A percentile compares a stretch with the other conserved stretches of the same genome.
phyloP scores from a whole-genome alignment of 2,329 filamentous ascomycete species.

The Teratosphaeriaceae sp. region DNA sequence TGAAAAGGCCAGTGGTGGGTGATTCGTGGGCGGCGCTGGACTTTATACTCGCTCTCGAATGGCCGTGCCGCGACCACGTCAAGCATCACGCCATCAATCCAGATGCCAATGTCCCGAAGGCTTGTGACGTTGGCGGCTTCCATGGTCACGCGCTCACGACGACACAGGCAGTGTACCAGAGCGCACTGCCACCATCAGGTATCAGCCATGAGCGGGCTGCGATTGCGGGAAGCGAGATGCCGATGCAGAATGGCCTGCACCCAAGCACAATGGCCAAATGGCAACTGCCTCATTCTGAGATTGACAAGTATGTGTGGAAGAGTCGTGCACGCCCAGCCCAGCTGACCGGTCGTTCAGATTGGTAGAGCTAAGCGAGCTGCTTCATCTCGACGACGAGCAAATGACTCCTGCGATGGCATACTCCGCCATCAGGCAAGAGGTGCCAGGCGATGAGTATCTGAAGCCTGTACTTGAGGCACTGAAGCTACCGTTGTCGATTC shows the following conservation, averaged over 20 bases:
- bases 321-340: no score
- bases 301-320: slow-evolving; percentile 24
- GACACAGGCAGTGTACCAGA: slow-evolving; percentile 14
- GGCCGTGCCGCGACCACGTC: slow-evolving; percentile 16
- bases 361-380: slow-evolving; percentile 13
- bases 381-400: slow-evolving; percentile 17
- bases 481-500: slow-evolving; percentile 11
- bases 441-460: slow-evolving; percentile 11
- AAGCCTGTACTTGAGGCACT: slow-evolving; percentile 14
- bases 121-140: slow-evolving; percentile 1
- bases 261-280: slow-evolving; percentile 8
- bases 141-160: slow-evolving; percentile 17
- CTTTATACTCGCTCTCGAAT: slow-evolving; percentile 21
- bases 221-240: background rate
- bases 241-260: background rate
- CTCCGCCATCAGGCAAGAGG: slow-evolving; percentile 9
- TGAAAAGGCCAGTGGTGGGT: background rate
- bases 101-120: background rate
- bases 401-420: slow-evolving; percentile 21
- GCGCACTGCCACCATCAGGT: slow-evolving; percentile 6
- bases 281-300: slow-evolving; percentile 20
- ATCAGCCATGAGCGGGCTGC: background rate
- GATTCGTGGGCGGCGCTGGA: slow-evolving; percentile 18
- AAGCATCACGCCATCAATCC: slow-evolving; percentile 16
- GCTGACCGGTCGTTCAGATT: slow-evolving; percentile 11